These are phyloP conservation scores for Venturia pyrina DNA, from an alignment of 2,329 filamentous ascomycete genomes.

Conservation along the genomic window DNA sequence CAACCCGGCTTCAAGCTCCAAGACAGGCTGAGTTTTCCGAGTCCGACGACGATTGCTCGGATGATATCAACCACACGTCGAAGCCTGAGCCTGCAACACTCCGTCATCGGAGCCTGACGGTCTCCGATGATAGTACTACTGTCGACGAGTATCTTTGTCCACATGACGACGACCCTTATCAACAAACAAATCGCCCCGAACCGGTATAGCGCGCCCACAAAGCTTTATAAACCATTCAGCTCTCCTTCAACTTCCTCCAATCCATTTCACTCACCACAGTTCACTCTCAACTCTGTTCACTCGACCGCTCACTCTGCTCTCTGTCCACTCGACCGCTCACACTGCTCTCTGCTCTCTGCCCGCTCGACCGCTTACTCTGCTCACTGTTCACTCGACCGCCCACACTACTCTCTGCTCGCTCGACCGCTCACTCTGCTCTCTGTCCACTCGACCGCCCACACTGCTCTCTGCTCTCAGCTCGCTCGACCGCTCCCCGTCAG, in stretches of 20 bases:
- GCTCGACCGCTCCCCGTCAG: background rate
- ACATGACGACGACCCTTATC: background rate
- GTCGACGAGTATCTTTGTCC: background rate
- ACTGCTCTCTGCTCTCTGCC: no score
- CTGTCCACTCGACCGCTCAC: no score
- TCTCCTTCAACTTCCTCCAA: background rate
- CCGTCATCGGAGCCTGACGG: background rate
- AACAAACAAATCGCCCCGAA: background rate
- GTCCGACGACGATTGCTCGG: background rate
- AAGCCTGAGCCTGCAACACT: background rate
- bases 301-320: background rate
- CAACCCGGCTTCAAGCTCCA: background rate
- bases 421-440: background rate
- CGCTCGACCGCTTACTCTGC: background rate
- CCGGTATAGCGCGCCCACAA: background rate
- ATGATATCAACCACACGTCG: background rate
- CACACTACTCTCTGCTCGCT: background rate
- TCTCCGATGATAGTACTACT: background rate
- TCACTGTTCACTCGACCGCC: background rate
- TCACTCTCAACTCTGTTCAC: background rate
- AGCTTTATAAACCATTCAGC: background rate
- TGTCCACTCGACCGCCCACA: no score
- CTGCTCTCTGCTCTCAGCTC: background rate
- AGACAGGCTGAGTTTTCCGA: background rate
- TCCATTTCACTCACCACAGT: background rate